Base-by-base conservation (phyloP, 2,329 filamentous ascomycete species). In the Chlorencoelia australis region DNA sequence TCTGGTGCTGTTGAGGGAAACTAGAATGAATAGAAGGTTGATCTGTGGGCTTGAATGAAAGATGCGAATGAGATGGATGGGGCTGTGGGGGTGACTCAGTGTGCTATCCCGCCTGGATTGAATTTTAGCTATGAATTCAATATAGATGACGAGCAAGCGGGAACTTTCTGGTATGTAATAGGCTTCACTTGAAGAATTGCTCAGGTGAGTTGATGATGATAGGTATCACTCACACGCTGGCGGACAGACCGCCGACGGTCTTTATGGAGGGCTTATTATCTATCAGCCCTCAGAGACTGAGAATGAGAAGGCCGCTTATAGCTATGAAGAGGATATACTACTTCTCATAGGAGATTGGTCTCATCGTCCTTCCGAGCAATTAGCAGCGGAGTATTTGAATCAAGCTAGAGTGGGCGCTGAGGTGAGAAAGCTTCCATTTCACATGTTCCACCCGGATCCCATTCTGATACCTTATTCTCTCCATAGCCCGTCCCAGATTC, bases 1-100 rank as follows among this genome's bases (percentile, higher is more conserved):
- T 7, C 22, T 10, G 10, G 10, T 25, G 4, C 10, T 4, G 6
- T 25, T 25, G 10, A 25, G 4, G 10, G 22, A 25, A 13, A 9
- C 22, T 10, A 25, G 22, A 25, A 9, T 13, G 10, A 9, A 9
- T 4, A 9, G 22, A 25, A n/a, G n/a, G n/a, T n/a, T n/a, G n/a
- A n/a, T n/a, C n/a, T n/a, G n/a, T n/a, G n/a, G n/a, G n/a, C n/a
- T n/a, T n/a, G n/a, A n/a, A n/a, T n/a, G n/a, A n/a, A n/a, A 25
- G 22, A 62, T 30, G 72, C 68, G 1, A 62, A 59, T 6, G 55
- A 66, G 21, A 76, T 78, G 68, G 77, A 82, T 53, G 77, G 77
- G 1, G 67, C 71, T 3, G 60, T 59, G 2, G 63, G 63, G 7
- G 64, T 71, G 4, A 72, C 69, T 2, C 50, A 52, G 36, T 51